A percentile compares a stretch with the other conserved stretches of the same genome.
These are phyloP conservation scores for Tanacetum coccineum DNA, from an alignment of 129 eudicot genomes.

Conservation along the genomic window DNA sequence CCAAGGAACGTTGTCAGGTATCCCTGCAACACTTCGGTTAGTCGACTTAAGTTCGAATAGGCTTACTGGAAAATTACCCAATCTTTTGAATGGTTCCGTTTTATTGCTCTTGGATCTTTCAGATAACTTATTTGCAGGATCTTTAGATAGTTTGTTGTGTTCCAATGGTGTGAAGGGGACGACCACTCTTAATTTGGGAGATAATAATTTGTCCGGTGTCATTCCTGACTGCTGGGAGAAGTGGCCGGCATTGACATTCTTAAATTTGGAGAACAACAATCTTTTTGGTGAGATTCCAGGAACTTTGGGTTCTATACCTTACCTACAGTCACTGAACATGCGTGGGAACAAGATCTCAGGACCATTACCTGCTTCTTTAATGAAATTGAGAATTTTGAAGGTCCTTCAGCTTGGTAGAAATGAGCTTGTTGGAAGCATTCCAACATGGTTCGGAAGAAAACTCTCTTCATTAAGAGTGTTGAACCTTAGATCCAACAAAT, in stretches of 20 bases:
- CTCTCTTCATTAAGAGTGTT: background rate
- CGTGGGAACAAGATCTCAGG: conserved; percentile 25
- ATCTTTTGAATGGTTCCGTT: conserved; percentile 20
- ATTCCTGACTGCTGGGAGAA: conserved; percentile 28
- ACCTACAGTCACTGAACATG: conserved; percentile 14
- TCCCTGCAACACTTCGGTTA: background rate
- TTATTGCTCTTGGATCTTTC: background rate
- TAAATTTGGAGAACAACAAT: conserved; percentile 22
- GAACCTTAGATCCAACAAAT: conserved; percentile 5
- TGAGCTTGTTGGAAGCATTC: conserved; percentile 21
- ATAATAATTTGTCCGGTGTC: conserved; percentile 26
- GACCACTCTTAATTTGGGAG: conserved; percentile 29
- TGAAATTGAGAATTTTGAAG: conserved; percentile 6
- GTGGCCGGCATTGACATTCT: conserved; percentile 11
- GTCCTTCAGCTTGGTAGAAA: conserved; percentile 25
- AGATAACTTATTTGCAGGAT: conserved; percentile 28
- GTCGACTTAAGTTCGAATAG: conserved; percentile 12
- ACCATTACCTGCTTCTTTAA: conserved; percentile 6
- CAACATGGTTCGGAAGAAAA: conserved; percentile 28
- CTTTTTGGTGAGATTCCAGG: conserved; percentile 25
- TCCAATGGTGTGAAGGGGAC: background rate
- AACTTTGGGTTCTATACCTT: conserved; percentile 6
- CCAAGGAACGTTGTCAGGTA: background rate
- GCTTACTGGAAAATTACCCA: conserved; percentile 9
- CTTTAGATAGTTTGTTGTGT: conserved; percentile 30